Conservation (phyloP, 768 basidiomycete species). For the Lactarius quietus region DNA sequence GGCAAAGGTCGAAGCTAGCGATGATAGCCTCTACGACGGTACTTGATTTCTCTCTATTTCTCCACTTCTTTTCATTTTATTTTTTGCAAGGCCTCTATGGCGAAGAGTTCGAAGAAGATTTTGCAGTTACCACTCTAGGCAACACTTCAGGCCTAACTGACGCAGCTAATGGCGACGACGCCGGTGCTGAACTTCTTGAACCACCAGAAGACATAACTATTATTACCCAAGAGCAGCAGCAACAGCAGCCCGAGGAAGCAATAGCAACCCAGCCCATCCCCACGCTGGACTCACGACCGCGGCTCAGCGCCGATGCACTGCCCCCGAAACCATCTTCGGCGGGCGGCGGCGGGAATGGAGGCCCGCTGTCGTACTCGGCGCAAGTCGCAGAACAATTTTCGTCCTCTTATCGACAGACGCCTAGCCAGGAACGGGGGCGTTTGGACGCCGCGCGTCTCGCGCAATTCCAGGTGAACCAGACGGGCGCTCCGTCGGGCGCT, state of each 20-base stretch:
- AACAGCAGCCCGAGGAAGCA: not conserved
- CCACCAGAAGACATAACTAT: slow-evolving; percentile 10
- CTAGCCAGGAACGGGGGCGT: slow-evolving; percentile 60
- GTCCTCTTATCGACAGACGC: slow-evolving; percentile 58
- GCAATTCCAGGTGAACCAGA: slow-evolving; percentile 8
- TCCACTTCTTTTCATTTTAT: not conserved
- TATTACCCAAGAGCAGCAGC: not conserved
- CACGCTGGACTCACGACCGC: slow-evolving; percentile 8
- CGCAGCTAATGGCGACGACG: slow-evolving; percentile 1
- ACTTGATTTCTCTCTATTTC: not conserved
- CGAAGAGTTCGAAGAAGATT: slow-evolving; percentile 28
- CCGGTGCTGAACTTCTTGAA: slow-evolving; percentile 2
- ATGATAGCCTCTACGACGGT: slow-evolving; percentile 28
- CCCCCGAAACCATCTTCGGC: slow-evolving; percentile 15
- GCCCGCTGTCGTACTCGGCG: slow-evolving; percentile 53
- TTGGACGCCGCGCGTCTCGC: slow-evolving; percentile 20
- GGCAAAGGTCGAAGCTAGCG: slow-evolving; percentile 23
- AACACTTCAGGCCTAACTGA: slow-evolving; percentile 12
- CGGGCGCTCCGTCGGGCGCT: slow-evolving; percentile 5
- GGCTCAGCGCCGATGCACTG: slow-evolving; percentile 2
- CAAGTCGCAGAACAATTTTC: slow-evolving; percentile 66
- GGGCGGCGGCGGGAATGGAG: slow-evolving; percentile 20
- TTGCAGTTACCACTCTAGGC: slow-evolving; percentile 15
- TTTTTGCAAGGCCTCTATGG: slow-evolving; percentile 25
- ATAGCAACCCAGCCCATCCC: slow-evolving; percentile 9